phyloP scores from a whole-genome alignment of 2,329 filamentous ascomycete genomes.

The Rugonectria rugulosa region DNA sequence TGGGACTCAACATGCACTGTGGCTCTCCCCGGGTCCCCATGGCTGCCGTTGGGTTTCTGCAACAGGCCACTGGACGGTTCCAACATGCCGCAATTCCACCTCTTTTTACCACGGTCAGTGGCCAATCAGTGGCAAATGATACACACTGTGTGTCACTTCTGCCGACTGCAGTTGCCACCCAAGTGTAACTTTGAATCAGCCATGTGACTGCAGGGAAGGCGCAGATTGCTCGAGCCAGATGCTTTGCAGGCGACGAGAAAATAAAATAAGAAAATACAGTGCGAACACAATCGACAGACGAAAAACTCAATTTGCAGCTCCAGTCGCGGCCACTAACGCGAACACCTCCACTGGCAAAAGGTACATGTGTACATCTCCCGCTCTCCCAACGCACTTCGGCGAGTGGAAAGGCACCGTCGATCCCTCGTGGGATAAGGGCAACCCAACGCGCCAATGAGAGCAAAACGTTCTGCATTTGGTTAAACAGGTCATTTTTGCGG shows the following conservation, averaged over 20 bases:
- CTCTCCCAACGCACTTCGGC: slow-evolving; percentile 12
- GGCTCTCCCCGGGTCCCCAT: too few relatives aligned
- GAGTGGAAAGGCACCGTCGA: slow-evolving; percentile 31
- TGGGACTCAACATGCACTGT: slow-evolving; percentile 15
- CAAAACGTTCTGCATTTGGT: background rate
- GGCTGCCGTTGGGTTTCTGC: slow-evolving; percentile 6
- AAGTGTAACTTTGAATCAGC: slow-evolving; percentile 5
- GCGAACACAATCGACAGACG: background rate
- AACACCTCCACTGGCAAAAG: slow-evolving; percentile 28
- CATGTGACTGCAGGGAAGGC: slow-evolving; percentile 1
- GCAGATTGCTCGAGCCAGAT: background rate
- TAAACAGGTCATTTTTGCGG: slow-evolving; percentile 10
- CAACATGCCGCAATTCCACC: too few relatives aligned
- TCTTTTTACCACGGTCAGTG: background rate
- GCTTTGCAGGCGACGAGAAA: too few relatives aligned
- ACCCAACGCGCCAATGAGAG: slow-evolving; percentile 9
- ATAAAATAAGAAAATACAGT: slow-evolving; percentile 18
- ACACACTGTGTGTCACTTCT: slow-evolving; percentile 7
- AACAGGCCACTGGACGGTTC: background rate
- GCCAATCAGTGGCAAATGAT: slow-evolving; percentile 2
- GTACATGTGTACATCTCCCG: background rate
- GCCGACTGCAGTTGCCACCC: background rate
- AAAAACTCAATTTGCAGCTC: background rate
- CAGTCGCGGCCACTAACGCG: slow-evolving; percentile 28
- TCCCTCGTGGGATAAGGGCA: slow-evolving; percentile 17